Evolutionary conservation across 495 filamentous ascomycete species (phyloP).

Genomic region (Viridothelium virens): DNA sequence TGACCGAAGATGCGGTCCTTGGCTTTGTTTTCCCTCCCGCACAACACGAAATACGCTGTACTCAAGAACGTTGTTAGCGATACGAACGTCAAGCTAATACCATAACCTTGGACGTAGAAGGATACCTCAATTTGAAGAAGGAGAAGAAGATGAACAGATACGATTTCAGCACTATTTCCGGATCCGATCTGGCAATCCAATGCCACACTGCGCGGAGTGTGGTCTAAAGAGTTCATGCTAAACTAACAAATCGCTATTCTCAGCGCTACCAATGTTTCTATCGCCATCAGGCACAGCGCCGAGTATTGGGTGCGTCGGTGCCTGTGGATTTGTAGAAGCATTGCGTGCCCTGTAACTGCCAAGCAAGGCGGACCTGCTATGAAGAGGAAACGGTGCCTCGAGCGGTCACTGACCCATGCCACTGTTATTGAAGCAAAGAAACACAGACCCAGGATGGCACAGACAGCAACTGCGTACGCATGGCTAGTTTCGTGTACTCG

Average conservation of each 20-base stretch:
- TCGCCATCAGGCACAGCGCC: constrained; percentile 37
- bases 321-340: constrained; percentile 29
- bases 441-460: not conserved
- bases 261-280: constrained; percentile 35
- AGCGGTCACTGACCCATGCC: constrained; percentile 29
- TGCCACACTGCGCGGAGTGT: constrained; percentile 8
- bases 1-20: constrained; percentile 24
- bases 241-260: constrained; percentile 37
- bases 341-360: constrained; percentile 30
- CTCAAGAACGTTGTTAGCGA: constrained; percentile 42
- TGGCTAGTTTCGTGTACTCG: constrained; percentile 2
- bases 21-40: constrained; percentile 28
- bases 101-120: constrained; percentile 35
- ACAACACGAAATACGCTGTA: constrained; percentile 41
- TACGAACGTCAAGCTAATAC: constrained; percentile 37
- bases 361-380: constrained; percentile 30
- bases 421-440: not conserved
- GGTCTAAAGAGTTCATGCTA: constrained; percentile 28
- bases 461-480: constrained; percentile 4
- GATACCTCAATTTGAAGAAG: constrained; percentile 36
- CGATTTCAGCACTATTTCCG: constrained; percentile 39
- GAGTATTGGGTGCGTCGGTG: constrained; percentile 33
- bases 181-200: constrained; percentile 32
- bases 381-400: constrained; percentile 34
- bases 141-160: constrained; percentile 36